A percentile compares a stretch with the other conserved stretches of the same genome.
Evolutionary conservation across 768 basidiomycete species (phyloP).

Genomic region (Tulasnella sp.): DNA sequence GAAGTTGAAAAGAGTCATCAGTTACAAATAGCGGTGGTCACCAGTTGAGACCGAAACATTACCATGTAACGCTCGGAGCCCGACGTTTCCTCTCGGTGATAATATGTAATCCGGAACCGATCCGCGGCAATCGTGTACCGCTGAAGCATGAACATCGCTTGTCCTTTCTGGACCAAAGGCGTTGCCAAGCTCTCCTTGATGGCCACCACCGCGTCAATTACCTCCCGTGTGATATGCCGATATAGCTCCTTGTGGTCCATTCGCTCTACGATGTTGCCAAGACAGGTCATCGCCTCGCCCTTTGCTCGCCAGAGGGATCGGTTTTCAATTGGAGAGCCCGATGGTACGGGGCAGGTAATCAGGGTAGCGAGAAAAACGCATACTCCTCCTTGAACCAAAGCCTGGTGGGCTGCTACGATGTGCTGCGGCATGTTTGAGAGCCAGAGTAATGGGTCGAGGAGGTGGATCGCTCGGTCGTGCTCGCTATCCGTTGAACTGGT

Average conservation of each 20-base stretch:
- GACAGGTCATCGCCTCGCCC: neutral
- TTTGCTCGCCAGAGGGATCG: neutral
- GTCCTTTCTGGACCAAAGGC: neutral
- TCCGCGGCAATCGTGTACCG: neutral
- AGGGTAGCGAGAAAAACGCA: neutral
- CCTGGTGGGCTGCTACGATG: neutral
- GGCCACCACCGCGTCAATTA: neutral
- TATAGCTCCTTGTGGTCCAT: neutral
- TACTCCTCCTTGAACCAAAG: neutral
- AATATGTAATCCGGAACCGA: neutral
- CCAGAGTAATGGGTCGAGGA: neutral
- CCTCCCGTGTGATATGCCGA: neutral
- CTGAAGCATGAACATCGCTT: neutral
- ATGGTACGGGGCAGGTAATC: neutral
- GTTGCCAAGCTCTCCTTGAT: neutral
- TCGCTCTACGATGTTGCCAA: neutral
- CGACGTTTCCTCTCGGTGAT: neutral
- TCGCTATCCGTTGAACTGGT: neutral
- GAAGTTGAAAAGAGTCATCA: too few species aligned
- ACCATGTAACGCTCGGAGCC: too few species aligned
- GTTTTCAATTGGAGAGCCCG: neutral
- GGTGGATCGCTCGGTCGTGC: neutral
- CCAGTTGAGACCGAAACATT: too few species aligned
- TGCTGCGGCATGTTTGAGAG: neutral
- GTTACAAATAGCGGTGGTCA: too few species aligned